Evolutionary conservation across 345 rosid species (phyloP).

Genomic region (Ailanthus altissimus): DNA sequence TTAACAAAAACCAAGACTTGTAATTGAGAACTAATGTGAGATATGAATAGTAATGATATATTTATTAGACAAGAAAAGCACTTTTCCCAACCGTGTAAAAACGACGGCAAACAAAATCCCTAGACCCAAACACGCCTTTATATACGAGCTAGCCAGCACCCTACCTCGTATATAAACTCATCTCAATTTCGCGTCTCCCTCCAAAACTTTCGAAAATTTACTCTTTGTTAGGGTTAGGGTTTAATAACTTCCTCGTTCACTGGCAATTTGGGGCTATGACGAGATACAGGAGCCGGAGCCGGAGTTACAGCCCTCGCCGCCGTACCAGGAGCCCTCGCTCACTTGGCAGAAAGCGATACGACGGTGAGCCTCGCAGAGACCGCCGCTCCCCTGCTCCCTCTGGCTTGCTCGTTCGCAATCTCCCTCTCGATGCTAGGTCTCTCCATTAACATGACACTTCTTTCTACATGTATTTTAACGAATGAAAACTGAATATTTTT

Average conservation of each 20-base stretch:
- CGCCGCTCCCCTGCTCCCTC: constrained; percentile 86
- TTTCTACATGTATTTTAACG: too few species aligned
- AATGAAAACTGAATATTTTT: background rate
- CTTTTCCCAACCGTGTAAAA: background rate
- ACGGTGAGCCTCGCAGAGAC: constrained; percentile 64
- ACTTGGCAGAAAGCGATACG: constrained; percentile 58
- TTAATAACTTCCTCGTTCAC: constrained; percentile 5
- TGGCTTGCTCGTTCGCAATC: constrained; percentile 90
- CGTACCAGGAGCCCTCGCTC: constrained; percentile 61
- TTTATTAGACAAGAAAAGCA: background rate
- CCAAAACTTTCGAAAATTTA: constrained; percentile 35
- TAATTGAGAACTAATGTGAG: background rate
- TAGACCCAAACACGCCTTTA: background rate
- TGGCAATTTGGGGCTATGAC: constrained; percentile 40
- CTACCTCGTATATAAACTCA: background rate
- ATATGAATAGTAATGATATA: too few species aligned
- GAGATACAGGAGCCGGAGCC: constrained; percentile 69
- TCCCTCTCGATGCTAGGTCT: constrained; percentile 89
- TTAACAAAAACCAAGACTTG: too few species aligned
- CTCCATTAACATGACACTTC: background rate
- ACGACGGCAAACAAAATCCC: background rate
- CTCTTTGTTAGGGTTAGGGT: constrained; percentile 33
- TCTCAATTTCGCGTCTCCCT: constrained; percentile 16
- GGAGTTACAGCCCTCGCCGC: constrained; percentile 84
- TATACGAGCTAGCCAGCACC: too few species aligned